Evolutionary conservation across 2,329 filamentous ascomycete species (phyloP), one percentile per base, ranked within the genome.

Genomic region (Penicillium sp.): DNA sequence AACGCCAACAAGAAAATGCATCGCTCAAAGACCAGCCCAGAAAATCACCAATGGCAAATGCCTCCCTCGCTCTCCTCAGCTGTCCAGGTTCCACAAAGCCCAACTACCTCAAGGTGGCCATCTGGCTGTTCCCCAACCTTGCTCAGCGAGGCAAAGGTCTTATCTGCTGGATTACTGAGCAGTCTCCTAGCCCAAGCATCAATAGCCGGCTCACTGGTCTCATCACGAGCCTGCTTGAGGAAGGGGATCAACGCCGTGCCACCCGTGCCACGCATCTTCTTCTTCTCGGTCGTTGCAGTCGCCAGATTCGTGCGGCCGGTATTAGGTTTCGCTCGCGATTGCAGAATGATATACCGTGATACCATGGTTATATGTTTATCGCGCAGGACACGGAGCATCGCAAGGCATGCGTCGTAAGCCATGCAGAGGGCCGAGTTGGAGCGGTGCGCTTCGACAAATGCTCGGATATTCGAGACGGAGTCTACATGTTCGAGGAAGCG

Each of bases 281-380:
- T 83, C 56, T 68, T 72, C 18, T 68, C 73, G 65, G 71, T 56
- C n/a, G 67, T 67, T 6, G 64, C 58, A 59, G 67, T 80, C 11
- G 72, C 70, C 11, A 92, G 79, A 61, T 92, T 91, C 49, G 84
- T 62, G 8, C 62, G 68, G 60, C 81, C 18, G 81, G 83, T 57
- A 80, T 79, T 43, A 49, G 88, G 82, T 6, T 86, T 84, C 72
- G 93, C 89, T 22, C 89, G 86, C 1, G 90, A 92, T 43, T 93
- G 92, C 62, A 94, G 80, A 66, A 99, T 89, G 72, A 99, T 96
- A 78, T 97, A 99, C 39, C 94, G 89, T 4, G 91, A 92, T 16
- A 99, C 94, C 64, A 99, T 93, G 71, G 91, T 90, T 66, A 99
- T 96, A 73, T 99, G 94, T 73, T 92, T 96, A 75, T 97, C 92